Conservation (phyloP, 106 monocot genomes). For the Platanthera guangdongensis region DNA sequence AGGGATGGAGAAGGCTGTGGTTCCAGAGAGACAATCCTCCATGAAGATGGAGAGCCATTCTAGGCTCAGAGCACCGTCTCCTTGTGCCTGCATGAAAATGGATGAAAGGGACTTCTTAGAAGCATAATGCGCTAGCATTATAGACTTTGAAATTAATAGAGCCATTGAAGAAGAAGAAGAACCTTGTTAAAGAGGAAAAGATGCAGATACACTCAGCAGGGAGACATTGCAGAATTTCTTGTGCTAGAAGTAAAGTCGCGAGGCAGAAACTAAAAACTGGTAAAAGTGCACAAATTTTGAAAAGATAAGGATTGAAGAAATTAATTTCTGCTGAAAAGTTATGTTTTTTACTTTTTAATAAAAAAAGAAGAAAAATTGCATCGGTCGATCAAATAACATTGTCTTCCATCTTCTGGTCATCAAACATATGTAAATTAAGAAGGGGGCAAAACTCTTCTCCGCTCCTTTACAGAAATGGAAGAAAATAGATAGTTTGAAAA, state of each 20-base stretch:
- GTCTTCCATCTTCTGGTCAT: background rate
- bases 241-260: background rate
- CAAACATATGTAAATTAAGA: background rate
- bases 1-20: constrained; percentile 7
- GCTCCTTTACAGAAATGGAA: background rate
- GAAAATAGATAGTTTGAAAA: background rate
- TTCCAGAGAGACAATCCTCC: constrained; percentile 59
- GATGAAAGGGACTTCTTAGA: background rate
- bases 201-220: background rate
- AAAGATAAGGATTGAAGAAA: background rate
- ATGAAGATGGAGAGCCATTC: constrained; percentile 73
- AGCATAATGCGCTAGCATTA: constrained; percentile 1
- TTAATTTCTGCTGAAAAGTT: background rate
- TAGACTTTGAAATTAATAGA: background rate
- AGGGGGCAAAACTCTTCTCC: background rate
- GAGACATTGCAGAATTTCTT: background rate
- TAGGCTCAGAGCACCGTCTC: constrained; percentile 31
- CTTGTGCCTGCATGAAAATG: constrained; percentile 17
- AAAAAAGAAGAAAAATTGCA: background rate
- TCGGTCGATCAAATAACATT: background rate
- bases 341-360: background rate
- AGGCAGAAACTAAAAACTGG: background rate
- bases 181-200: background rate
- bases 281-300: background rate
- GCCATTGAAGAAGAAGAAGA: background rate